phyloP scores from a whole-genome alignment of 768 basidiomycete genomes.

The Boletus bicolor region DNA sequence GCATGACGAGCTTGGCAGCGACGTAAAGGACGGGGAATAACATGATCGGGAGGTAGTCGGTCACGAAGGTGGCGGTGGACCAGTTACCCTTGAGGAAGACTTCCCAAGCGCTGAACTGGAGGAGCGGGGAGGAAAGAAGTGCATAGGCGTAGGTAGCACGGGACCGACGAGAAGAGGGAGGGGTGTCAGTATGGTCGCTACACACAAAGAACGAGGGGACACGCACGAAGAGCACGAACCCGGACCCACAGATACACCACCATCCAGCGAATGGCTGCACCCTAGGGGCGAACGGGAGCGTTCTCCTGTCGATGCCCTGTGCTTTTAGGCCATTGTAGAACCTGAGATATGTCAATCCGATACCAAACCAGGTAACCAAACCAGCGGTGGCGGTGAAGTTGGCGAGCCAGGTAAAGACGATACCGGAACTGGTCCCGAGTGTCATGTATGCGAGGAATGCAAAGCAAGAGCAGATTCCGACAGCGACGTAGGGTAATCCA shows the following conservation, averaged over 20 bases:
- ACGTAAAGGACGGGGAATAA: constrained; percentile 49
- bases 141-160: too few relatives aligned
- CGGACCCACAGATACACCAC: constrained; percentile 32
- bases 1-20: constrained; percentile 19
- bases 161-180: too few relatives aligned
- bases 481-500: constrained; percentile 46
- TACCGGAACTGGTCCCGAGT: constrained; percentile 31
- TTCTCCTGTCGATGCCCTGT: constrained; percentile 47
- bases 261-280: constrained; percentile 44
- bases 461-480: constrained; percentile 29
- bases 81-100: constrained; percentile 42
- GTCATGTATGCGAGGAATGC: constrained; percentile 42
- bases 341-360: constrained; percentile 44
- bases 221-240: constrained; percentile 36
- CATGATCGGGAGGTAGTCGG: constrained; percentile 40
- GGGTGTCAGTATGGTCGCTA: not conserved
- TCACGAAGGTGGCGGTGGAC: constrained; percentile 39
- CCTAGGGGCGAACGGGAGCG: constrained; percentile 43
- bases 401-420: constrained; percentile 43
- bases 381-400: constrained; percentile 38
- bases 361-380: constrained; percentile 43
- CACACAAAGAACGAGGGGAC: too few relatives aligned
- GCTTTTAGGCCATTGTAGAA: constrained; percentile 45
- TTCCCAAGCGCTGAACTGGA: constrained; percentile 39
- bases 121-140: too few relatives aligned